These are phyloP conservation scores for Mycosphaerella sp. DNA, from an alignment of 2,329 filamentous ascomycete genomes.

Conservation along the genomic window DNA sequence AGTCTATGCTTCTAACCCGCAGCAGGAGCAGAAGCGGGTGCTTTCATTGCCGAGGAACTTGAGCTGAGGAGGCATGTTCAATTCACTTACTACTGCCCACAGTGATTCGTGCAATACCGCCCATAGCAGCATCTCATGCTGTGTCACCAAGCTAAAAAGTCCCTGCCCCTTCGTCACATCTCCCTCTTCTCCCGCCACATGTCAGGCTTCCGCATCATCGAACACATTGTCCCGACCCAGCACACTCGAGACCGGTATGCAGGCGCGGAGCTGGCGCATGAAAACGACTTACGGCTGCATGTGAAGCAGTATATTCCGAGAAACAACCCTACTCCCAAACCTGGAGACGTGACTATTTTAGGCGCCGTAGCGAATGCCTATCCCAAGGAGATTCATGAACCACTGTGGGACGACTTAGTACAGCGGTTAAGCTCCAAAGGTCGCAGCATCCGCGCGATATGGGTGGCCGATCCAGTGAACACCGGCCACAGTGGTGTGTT, in stretches of 20 bases:
- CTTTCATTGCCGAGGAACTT: too few species aligned
- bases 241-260: slow-evolving; percentile 15
- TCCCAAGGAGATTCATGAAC: slow-evolving; percentile 58
- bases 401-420: slow-evolving; percentile 64
- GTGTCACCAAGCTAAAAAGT: background rate
- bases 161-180: background rate
- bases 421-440: slow-evolving; percentile 59
- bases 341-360: slow-evolving; percentile 78
- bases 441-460: slow-evolving; percentile 70
- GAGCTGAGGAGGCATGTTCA: too few species aligned
- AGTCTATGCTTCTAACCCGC: too few species aligned
- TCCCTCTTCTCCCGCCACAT: background rate
- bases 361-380: slow-evolving; percentile 86
- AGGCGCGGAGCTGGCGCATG: slow-evolving; percentile 9
- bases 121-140: background rate
- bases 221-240: slow-evolving; percentile 16
- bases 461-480: slow-evolving; percentile 82
- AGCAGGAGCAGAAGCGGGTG: too few species aligned
- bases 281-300: slow-evolving; percentile 15
- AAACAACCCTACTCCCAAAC: slow-evolving; percentile 57
- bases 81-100: too few species aligned
- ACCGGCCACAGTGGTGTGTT: slow-evolving; percentile 71
- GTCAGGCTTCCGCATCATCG: slow-evolving; percentile 13
- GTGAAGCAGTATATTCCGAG: slow-evolving; percentile 62
- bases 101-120: too few species aligned